Evolutionary conservation across 441 rosid genomes (phyloP).

Genomic region (Geranium incanum): DNA sequence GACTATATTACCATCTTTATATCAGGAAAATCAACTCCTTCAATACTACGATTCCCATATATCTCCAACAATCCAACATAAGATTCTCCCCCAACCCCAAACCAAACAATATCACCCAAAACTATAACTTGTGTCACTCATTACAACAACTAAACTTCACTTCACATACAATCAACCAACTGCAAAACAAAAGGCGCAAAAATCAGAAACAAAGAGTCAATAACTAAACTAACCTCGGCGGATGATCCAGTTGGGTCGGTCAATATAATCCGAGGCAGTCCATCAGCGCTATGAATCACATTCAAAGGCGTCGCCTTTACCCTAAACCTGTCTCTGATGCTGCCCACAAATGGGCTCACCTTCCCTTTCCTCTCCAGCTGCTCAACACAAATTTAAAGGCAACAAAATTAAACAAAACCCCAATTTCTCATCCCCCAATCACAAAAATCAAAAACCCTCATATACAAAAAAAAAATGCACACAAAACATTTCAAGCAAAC

Average conservation of each 20-base stretch:
- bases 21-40: neutral
- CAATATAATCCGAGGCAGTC: conserved; percentile 53
- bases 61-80: neutral
- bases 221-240: conserved; percentile 46
- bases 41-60: neutral
- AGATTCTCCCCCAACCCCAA: neutral
- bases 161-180: neutral
- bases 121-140: neutral
- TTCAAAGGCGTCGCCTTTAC: conserved; percentile 55
- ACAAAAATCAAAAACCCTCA: conserved; percentile 10
- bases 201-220: neutral
- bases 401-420: conserved; percentile 1
- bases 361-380: conserved; percentile 56
- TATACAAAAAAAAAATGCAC: neutral
- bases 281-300: conserved; percentile 50
- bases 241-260: conserved; percentile 75
- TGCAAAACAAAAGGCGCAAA: neutral
- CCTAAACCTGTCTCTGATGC: conserved; percentile 33
- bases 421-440: neutral
- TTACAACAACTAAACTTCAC: neutral
- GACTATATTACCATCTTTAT: neutral
- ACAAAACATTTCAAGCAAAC: neutral
- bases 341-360: conserved; percentile 45
- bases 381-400: conserved; percentile 15
- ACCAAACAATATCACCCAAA: neutral